These are phyloP conservation scores for Aspergillus baeticus DNA, from an alignment of 495 filamentous ascomycete genomes.

Conservation along the genomic window DNA sequence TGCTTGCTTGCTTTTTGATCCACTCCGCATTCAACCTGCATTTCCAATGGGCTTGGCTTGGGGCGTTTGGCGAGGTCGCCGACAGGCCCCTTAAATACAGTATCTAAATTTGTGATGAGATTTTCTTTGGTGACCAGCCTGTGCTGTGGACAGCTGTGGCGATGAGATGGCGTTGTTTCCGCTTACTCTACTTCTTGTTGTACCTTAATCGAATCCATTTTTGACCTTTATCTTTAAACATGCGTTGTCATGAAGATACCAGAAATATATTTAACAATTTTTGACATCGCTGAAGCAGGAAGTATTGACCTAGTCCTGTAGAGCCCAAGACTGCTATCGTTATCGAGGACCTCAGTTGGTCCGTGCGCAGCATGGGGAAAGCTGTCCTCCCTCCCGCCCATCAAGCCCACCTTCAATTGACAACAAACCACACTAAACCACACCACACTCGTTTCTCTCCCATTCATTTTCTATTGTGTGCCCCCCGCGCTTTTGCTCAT, in stretches of 20 bases:
- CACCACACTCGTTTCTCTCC: neutral
- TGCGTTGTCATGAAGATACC: neutral
- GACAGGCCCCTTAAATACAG: conserved; percentile 11
- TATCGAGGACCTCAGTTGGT: conserved; percentile 8
- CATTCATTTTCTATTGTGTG: conserved; percentile 14
- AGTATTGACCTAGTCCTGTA: too few species aligned
- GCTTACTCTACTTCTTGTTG: neutral
- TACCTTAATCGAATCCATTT: conserved; percentile 2
- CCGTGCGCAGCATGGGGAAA: conserved; percentile 24
- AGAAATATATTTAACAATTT: too few species aligned
- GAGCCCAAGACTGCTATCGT: too few species aligned
- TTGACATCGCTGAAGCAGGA: too few species aligned
- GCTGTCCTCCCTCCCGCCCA: conserved; percentile 12
- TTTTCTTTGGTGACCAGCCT: conserved; percentile 10
- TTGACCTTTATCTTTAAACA: neutral
- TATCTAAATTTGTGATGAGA: conserved; percentile 5
- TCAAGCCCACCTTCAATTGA: neutral
- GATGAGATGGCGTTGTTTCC: neutral
- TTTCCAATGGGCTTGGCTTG: conserved; percentile 15
- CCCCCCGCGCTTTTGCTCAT: neutral
- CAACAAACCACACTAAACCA: neutral
- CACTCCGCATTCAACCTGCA: conserved; percentile 25
- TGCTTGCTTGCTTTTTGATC: conserved; percentile 9
- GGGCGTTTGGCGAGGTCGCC: conserved; percentile 22
- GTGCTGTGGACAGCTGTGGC: neutral